Conservation (phyloP, 2,329 filamentous ascomycete genomes). For the Colletotrichum abscissum region DNA sequence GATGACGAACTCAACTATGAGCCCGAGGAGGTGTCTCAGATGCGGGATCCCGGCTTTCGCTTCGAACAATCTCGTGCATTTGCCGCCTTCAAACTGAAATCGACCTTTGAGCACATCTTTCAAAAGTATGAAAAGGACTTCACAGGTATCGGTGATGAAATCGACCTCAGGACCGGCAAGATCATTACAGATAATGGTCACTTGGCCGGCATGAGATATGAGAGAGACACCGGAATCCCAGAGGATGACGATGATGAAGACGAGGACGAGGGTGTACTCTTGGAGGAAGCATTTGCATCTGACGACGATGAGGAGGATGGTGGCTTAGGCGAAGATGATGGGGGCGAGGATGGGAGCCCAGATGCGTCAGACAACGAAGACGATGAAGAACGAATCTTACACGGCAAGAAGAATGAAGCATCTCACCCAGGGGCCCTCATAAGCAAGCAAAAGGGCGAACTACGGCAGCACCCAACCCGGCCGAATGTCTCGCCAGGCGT, state of each 20-base stretch:
- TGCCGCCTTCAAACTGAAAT: slow-evolving; percentile 80
- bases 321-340: slow-evolving; percentile 30
- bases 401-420: slow-evolving; percentile 20
- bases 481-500: neutral
- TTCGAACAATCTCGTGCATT: slow-evolving; percentile 71
- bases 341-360: slow-evolving; percentile 3
- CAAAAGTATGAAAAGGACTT: slow-evolving; percentile 90
- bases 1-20: slow-evolving; percentile 61
- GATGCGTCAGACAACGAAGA: slow-evolving; percentile 40
- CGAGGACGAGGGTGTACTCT: slow-evolving; percentile 48
- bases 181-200: slow-evolving; percentile 95
- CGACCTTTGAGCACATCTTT: slow-evolving; percentile 89
- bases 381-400: slow-evolving; percentile 43
- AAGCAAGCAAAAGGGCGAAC: neutral
- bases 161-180: slow-evolving; percentile 83
- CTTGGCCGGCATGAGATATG: slow-evolving; percentile 69
- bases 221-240: slow-evolving; percentile 58
- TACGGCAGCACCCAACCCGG: neutral
- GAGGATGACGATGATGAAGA: slow-evolving; percentile 45
- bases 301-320: slow-evolving; percentile 40
- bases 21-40: slow-evolving; percentile 58
- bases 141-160: slow-evolving; percentile 85
- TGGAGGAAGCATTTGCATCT: slow-evolving; percentile 43
- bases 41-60: slow-evolving; percentile 65
- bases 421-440: slow-evolving; percentile 39